Evolutionary conservation across 148 eudicot genomes (phyloP), one percentile per base, ranked within the genome.

Genomic region (Drosera capensis): DNA sequence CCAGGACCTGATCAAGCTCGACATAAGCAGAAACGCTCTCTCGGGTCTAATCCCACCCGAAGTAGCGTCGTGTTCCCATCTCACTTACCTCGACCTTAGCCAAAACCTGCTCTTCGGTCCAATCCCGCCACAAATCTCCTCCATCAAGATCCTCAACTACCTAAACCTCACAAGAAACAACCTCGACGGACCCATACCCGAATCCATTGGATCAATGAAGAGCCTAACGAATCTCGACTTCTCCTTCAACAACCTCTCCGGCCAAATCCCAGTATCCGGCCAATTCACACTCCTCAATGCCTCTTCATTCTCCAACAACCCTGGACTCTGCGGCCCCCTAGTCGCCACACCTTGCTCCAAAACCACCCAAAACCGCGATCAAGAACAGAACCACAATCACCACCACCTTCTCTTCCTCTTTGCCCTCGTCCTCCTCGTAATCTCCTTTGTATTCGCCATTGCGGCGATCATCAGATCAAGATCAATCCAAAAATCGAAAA

Each of bases 171-270:
- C 99, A 8, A 63, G 78, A 51, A 92, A 92, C 62, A 70, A 74
- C 56, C 46, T 92, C 19, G 72, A 51, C 31, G 73, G 80, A 15
- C 18, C 75, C 30, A 70, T 92, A 39, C 99, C 99, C 11, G 53
- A 53, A 19, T 65, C 85, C 3, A 58, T 92, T 24, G 95, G 78
- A 23, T 67, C 88, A 13, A 76, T 92, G 80, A 78, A 72, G 39
- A 92, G 99, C 62, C 88, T 92, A 29, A 78, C 95, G 0, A 74
- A 52, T 34, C 88, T 77, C 24, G 99, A 92, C 57, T 92, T 92
- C 60, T 81, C 99, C 14, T 85, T 69, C 79, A 92, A 92, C 53
- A 64, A 81, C 2, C 68, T 92, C 41, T 76, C 86, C 0, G 99
- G 99, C 0, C 51, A 79, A 40, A 49, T 92, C 9, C 94, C 95